A percentile compares a stretch with the other conserved stretches of the same genome.
Conservation (phyloP, 1,284 basidiomycete species). For the Heterobasidion parviporum region DNA sequence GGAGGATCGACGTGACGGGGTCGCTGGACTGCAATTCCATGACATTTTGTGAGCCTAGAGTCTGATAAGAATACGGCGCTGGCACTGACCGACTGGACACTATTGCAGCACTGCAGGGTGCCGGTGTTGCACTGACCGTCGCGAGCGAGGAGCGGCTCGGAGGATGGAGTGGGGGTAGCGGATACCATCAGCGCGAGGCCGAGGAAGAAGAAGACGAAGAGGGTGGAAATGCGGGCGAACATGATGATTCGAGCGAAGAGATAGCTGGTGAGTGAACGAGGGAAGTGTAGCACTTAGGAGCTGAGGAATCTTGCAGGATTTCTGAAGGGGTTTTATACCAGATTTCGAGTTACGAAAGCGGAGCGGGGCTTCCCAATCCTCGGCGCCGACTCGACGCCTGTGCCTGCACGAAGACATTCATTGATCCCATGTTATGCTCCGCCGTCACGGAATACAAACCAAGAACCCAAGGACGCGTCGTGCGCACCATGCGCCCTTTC, state of each 20-base stretch:
- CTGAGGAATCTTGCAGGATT: background rate
- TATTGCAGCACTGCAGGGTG: conserved; percentile 22
- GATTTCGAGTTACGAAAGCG: no score
- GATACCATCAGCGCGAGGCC: background rate
- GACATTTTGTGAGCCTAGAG: background rate
- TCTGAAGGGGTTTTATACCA: background rate
- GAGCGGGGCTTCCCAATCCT: no score
- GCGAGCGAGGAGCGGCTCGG: background rate
- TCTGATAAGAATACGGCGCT: background rate
- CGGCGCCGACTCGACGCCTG: no score
- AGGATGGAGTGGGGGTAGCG: conserved; percentile 10
- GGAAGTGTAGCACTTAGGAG: background rate
- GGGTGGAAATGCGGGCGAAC: background rate
- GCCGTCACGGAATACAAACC: no score
- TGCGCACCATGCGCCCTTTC: no score
- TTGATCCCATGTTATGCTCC: no score
- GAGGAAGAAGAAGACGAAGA: background rate
- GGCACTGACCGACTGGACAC: background rate
- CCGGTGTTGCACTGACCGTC: conserved; percentile 19
- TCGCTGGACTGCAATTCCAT: background rate
- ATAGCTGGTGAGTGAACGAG: background rate
- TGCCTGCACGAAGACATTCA: no score
- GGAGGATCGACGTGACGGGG: conserved; percentile 4
- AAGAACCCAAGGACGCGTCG: no score
- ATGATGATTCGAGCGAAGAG: background rate